Conservation (phyloP, 495 filamentous ascomycete species). For the Podospora pseudopauciseta region DNA sequence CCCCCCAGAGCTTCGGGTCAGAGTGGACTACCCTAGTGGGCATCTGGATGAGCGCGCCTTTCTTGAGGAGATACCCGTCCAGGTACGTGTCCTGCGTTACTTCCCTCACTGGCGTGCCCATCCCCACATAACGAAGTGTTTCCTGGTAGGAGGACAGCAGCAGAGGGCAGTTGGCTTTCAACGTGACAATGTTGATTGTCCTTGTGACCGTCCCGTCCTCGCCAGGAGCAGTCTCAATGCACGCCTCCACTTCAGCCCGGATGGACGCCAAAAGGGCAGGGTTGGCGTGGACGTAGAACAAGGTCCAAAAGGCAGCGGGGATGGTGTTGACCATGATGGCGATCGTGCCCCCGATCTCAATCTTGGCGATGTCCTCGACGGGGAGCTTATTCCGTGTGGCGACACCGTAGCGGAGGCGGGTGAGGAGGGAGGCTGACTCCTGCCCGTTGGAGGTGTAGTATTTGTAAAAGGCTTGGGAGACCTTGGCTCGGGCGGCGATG, state of each 20-base stretch:
- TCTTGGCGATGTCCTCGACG: slow-evolving; percentile 41
- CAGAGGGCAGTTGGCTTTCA: slow-evolving; percentile 40
- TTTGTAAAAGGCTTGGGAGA: slow-evolving; percentile 38
- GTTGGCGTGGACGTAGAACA: slow-evolving; percentile 41
- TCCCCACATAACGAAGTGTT: slow-evolving; percentile 17
- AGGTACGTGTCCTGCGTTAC: slow-evolving; percentile 34
- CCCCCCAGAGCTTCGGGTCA: slow-evolving; percentile 11
- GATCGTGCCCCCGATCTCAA: slow-evolving; percentile 37
- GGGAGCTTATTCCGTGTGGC: slow-evolving; percentile 32
- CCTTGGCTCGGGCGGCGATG: slow-evolving; percentile 34
- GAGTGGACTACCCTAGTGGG: slow-evolving; percentile 27
- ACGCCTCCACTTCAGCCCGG: not conserved
- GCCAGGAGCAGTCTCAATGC: not conserved
- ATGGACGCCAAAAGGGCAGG: slow-evolving; percentile 32
- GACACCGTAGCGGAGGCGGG: slow-evolving; percentile 36
- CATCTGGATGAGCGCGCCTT: slow-evolving; percentile 32
- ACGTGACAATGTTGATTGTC: slow-evolving; percentile 15
- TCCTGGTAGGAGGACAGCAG: slow-evolving; percentile 41
- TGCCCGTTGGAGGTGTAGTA: slow-evolving; percentile 40
- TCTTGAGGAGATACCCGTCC: slow-evolving; percentile 34
- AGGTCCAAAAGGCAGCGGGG: slow-evolving; percentile 46
- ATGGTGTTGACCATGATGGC: slow-evolving; percentile 47
- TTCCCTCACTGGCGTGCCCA: slow-evolving; percentile 26
- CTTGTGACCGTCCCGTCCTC: not conserved
- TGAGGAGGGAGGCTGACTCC: not conserved